Base-by-base conservation (phyloP, 2,329 filamentous ascomycete genomes). In the Pyricularia grisea region DNA sequence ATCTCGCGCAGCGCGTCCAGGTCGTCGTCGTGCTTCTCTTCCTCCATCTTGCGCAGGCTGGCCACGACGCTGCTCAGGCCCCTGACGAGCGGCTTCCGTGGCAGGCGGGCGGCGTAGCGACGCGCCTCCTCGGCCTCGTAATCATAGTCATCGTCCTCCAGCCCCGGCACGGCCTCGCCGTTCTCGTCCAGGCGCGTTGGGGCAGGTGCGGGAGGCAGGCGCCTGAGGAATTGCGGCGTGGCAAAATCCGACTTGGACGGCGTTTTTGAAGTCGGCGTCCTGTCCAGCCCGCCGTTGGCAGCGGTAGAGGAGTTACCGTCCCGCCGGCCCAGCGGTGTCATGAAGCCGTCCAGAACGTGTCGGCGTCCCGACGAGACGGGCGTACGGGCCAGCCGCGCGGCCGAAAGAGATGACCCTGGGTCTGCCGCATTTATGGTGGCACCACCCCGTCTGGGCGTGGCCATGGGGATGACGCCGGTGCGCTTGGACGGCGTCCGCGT, bases 11-110 rank as follows among this genome's bases (percentile, higher is more conserved):
- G 79, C 1, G 89, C 87, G 9, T 93, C 91, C 70, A 92, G 80
- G 42, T 94, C 91, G 30, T 94, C 91, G 67, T 92, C 91, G 68
- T 90, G 80, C 23, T 82, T 81, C 64, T 91, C 87, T 68, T 92
- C 90, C 75, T 92, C 88, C 69, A 92, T 83, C 74, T 88, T 88
- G 71, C 89, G 84, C 72, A 94, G 80, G 28, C 86, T 86, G 25
- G 90, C 88, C 27, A 94, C 89, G 72, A 94, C 90, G 71, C 87
- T 89, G 76, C 91, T 94, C 69, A 95, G 78, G 31, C 90, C 90
- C 69, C 90, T 84, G 1, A 87, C 87, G n/a, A 92, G 79, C 10
- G 87, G 85, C 73, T 87, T 89, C 60, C 82, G 82, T 2, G 86
- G 88, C 30, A 88, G 77, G 50, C 84, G 79, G 3, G 87, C 74